These are phyloP conservation scores for Coemansia sp. DNA, from an alignment of 192 early-diverging fungal species.

Conservation along the genomic window DNA sequence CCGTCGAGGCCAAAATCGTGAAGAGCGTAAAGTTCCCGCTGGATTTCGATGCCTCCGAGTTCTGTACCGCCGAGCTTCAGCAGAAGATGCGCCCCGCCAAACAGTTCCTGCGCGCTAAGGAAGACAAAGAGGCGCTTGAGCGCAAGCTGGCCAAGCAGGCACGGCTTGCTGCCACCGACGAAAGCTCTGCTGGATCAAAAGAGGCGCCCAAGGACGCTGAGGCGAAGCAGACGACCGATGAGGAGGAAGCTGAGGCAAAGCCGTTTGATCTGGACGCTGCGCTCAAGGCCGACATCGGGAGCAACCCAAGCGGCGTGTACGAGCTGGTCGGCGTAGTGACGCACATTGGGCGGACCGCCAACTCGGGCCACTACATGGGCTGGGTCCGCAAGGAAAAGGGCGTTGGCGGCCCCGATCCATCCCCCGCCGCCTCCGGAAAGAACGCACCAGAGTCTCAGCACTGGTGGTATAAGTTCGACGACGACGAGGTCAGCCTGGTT, in stretches of 20 bases:
- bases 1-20: constrained; percentile 88
- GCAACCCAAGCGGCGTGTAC: constrained; percentile 87
- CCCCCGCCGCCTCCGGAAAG: neutral
- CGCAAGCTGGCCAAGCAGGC: constrained; percentile 52
- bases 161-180: constrained; percentile 1
- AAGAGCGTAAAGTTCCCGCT: constrained; percentile 95
- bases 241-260: neutral
- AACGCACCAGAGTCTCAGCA: constrained; percentile 35
- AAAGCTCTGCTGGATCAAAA: neutral
- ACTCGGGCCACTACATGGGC: constrained; percentile 95
- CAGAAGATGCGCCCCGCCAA: constrained; percentile 70
- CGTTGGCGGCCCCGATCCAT: constrained; percentile 54
- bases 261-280: constrained; percentile 65
- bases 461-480: constrained; percentile 95
- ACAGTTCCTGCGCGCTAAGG: constrained; percentile 68
- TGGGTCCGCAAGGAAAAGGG: constrained; percentile 83
- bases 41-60: constrained; percentile 84
- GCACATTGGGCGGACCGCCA: constrained; percentile 90
- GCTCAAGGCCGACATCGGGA: constrained; percentile 78
- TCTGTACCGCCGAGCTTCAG: constrained; percentile 83
- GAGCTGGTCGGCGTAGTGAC: constrained; percentile 94
- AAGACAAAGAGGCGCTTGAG: constrained; percentile 66
- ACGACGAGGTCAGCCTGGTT: constrained; percentile 89
- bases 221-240: neutral
- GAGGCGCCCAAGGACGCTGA: constrained; percentile 2